Percentiles rank a stretch among this genome's conserved stretches.
Evolutionary conservation across 495 filamentous ascomycete genomes (phyloP).

Genomic region (Penicillium canariense): DNA sequence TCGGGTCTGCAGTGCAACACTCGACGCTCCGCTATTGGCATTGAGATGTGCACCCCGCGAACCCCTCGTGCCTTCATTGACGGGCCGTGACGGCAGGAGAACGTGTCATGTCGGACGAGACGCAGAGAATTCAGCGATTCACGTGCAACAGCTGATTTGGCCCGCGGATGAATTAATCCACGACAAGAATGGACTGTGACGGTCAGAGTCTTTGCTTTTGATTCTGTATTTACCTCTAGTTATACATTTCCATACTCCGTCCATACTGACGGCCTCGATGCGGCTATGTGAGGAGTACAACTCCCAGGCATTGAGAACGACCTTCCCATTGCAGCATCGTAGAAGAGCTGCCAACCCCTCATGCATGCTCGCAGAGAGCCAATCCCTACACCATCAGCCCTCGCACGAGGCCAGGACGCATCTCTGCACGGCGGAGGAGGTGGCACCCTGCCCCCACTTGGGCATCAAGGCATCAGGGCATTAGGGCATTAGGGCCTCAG

Average conservation of each 20-base stretch:
- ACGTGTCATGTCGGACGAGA: background rate
- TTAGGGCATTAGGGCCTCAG: slow-evolving; percentile 15
- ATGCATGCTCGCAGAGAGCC: background rate
- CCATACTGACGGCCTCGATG: background rate
- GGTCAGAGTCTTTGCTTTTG: background rate
- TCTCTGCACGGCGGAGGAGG: slow-evolving; percentile 3
- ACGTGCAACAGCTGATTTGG: background rate
- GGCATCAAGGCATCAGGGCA: slow-evolving; percentile 13
- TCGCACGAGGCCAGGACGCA: background rate
- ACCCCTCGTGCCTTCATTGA: background rate
- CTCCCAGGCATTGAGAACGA: background rate
- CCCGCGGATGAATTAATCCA: background rate
- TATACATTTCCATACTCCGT: background rate
- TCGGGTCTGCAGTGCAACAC: background rate
- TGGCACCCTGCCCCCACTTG: slow-evolving; percentile 14
- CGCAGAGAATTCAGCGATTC: background rate
- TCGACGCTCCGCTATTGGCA: background rate
- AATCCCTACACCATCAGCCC: background rate
- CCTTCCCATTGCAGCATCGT: background rate
- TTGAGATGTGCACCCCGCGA: slow-evolving; percentile 1
- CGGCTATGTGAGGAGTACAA: background rate
- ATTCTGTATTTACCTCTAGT: background rate
- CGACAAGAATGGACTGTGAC: background rate
- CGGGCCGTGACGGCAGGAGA: background rate
- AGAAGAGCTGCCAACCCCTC: background rate